Evolutionary conservation across 2,329 filamentous ascomycete species (phyloP), one percentile per base, ranked within the genome.

Genomic region (Ramularia collo-cygni): DNA sequence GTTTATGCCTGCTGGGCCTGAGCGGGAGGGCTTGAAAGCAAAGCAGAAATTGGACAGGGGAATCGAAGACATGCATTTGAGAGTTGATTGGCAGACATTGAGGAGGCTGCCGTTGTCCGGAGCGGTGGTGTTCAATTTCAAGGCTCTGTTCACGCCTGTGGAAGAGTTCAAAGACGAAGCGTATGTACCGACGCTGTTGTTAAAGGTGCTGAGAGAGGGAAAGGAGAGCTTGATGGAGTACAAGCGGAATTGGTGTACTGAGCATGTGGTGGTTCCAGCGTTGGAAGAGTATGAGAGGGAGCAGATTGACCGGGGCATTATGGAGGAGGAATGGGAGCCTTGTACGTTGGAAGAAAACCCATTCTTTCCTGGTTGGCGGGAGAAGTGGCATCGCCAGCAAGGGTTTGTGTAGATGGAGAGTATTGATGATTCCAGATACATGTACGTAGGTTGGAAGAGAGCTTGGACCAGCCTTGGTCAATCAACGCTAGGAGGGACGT

Each of bases 71-170:
- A 69, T 84, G 47, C 67, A 82, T 45, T 67, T 94, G 1, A 76
- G 87, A 4, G 85, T 92, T 2, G 87, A 94, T 60, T 93, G 86
- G 85, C 88, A 94, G 63, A 94, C 87, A 0, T 66, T 94, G 3
- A 77, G 87, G 2, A 76, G 87, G 2, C 65, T 94, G 0, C 86
- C 87, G 0, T 67, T 94, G 0, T 87, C 82, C 0, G 85, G 76
- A 0, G 81, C 75, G 0, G 68, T 94, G 1, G 75, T 87, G 0
- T 94, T 94, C 68, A 93, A 92, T 61, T 94, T 90, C 74, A 93
- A 90, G 57, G 85, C 83, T 0, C 62, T 92, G 0, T 93, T 93
- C 62, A 92, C 85, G 0, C 83, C 83, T 0, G 60, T 94, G 0
- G 59, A 70, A 0, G 77, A 83, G 47, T 79, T 93, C 42, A 67